Conservation (phyloP, 2,329 filamentous ascomycete species). For the Stromatinia cepivora region DNA sequence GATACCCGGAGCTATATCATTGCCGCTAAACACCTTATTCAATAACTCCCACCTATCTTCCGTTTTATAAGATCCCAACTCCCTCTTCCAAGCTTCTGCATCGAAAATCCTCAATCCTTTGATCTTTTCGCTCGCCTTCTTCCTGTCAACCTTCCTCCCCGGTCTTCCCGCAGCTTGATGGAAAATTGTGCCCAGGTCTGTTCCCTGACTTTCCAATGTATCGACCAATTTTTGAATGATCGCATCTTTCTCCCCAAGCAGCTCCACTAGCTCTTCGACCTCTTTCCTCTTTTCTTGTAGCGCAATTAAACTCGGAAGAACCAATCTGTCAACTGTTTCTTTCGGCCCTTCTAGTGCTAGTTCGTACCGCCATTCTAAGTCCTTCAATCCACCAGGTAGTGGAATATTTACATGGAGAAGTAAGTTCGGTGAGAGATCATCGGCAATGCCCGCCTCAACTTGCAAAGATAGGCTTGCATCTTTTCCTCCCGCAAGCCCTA, state of each 20-base stretch:
- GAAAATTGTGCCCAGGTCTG: slow-evolving; percentile 53
- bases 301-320: slow-evolving; percentile 48
- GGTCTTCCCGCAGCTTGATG: slow-evolving; percentile 44
- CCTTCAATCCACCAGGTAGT: slow-evolving; percentile 61
- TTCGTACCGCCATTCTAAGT: slow-evolving; percentile 65
- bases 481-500: slow-evolving; percentile 50
- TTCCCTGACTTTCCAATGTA: slow-evolving; percentile 52
- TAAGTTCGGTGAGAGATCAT: slow-evolving; percentile 42
- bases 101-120: slow-evolving; percentile 52
- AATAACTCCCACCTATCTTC: slow-evolving; percentile 29
- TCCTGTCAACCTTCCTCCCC: slow-evolving; percentile 45
- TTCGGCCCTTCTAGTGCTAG: slow-evolving; percentile 46
- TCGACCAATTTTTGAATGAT: slow-evolving; percentile 56
- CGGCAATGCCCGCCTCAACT: slow-evolving; percentile 36
- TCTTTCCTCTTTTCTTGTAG: slow-evolving; percentile 45
- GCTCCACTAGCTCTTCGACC: slow-evolving; percentile 48
- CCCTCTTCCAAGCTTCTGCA: slow-evolving; percentile 32
- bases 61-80: slow-evolving; percentile 16
- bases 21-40: slow-evolving; percentile 31
- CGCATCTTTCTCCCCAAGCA: slow-evolving; percentile 54
- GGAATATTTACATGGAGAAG: slow-evolving; percentile 53
- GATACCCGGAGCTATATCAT: neutral
- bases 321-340: slow-evolving; percentile 47
- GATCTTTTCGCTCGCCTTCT: slow-evolving; percentile 43
- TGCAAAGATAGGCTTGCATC: slow-evolving; percentile 47